Conservation (phyloP, 352 stramenopile genomes). For the Pythium coloratum region DNA sequence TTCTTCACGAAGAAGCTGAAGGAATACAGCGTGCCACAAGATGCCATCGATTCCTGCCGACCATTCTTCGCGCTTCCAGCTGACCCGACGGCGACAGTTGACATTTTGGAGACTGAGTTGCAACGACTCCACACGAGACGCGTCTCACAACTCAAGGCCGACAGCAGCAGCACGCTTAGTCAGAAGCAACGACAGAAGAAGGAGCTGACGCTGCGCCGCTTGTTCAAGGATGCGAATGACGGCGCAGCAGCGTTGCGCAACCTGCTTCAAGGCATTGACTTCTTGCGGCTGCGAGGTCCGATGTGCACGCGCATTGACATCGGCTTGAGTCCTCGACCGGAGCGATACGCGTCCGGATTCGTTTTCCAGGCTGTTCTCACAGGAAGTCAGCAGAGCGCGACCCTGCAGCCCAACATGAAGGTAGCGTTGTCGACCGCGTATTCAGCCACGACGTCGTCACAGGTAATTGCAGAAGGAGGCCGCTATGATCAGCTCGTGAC, state of each 20-base stretch:
- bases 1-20: constrained; percentile 74
- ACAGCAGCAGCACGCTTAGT: background rate
- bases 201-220: constrained; percentile 54
- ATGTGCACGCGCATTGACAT: constrained; percentile 74
- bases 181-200: constrained; percentile 68
- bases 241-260: constrained; percentile 60
- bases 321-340: constrained; percentile 68
- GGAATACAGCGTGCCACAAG: constrained; percentile 50
- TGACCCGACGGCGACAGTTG: constrained; percentile 56
- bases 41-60: constrained; percentile 56
- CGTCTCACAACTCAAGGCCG: constrained; percentile 28
- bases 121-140: constrained; percentile 60
- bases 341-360: constrained; percentile 78
- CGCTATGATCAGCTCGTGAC: constrained; percentile 83
- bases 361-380: constrained; percentile 84
- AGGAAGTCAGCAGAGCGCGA: constrained; percentile 16
- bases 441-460: constrained; percentile 40
- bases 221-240: constrained; percentile 74
- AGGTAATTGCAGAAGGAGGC: constrained; percentile 81
- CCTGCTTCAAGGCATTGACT: constrained; percentile 74
- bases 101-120: constrained; percentile 66
- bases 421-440: constrained; percentile 28
- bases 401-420: constrained; percentile 11
- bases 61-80: constrained; percentile 79
- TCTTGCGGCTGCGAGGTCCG: constrained; percentile 52